Percentiles rank a stretch among this genome's conserved stretches.
Evolutionary conservation across 192 early-diverging fungal species (phyloP).

Genomic region (Podila clonocystis): DNA sequence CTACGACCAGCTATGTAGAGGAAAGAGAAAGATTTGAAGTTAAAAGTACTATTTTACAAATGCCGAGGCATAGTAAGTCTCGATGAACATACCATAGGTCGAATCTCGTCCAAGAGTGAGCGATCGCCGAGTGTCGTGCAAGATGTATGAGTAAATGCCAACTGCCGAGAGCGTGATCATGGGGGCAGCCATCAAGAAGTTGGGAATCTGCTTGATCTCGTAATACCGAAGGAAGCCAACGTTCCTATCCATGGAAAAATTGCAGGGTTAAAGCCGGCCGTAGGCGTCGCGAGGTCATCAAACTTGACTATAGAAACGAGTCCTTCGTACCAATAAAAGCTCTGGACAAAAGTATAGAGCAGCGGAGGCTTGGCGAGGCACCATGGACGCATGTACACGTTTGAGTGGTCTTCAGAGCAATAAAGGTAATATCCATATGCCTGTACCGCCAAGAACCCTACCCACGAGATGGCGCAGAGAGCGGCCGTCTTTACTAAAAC

Average conservation of each 20-base stretch:
- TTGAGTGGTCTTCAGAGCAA: slow-evolving; percentile 55
- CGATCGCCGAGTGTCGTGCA: slow-evolving; percentile 61
- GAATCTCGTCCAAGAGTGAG: slow-evolving; percentile 64
- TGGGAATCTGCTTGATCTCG: slow-evolving; percentile 84
- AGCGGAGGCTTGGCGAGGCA: slow-evolving; percentile 69
- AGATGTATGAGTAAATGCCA: slow-evolving; percentile 68
- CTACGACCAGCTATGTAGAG: neutral
- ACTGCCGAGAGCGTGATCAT: slow-evolving; percentile 72
- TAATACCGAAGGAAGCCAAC: slow-evolving; percentile 89
- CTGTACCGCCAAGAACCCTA: slow-evolving; percentile 73
- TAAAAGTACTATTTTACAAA: neutral
- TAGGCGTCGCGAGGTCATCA: no score
- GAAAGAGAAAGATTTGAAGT: neutral
- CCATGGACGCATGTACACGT: slow-evolving; percentile 65
- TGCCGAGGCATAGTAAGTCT: neutral
- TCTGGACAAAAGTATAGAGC: slow-evolving; percentile 87
- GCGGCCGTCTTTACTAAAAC: slow-evolving; percentile 20
- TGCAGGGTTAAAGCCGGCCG: no score
- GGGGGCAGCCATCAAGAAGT: slow-evolving; percentile 88
- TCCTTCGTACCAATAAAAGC: slow-evolving; percentile 80
- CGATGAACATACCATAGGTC: neutral
- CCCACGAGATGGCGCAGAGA: slow-evolving; percentile 52
- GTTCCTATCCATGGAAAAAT: slow-evolving; percentile 62
- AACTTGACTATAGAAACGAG: neutral
- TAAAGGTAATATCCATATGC: slow-evolving; percentile 66